phyloP scores from a whole-genome alignment of 768 basidiomycete species.

The Tylopilus sp. region DNA sequence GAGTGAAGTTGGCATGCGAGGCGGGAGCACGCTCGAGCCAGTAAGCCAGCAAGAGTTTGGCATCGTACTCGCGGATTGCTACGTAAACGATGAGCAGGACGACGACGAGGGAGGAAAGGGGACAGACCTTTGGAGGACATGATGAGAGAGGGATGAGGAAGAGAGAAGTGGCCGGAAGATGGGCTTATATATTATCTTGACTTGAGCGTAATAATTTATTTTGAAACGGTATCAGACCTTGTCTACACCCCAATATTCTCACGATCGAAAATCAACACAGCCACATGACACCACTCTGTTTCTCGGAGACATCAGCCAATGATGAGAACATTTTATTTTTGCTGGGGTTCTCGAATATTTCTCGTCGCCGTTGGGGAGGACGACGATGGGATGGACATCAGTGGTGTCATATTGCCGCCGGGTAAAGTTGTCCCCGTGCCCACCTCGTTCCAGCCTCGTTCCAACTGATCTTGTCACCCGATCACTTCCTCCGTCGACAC shows the following conservation, averaged over 20 bases:
- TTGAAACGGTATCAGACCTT: conserved; percentile 20
- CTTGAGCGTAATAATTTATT: conserved; percentile 13
- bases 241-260: conserved; percentile 28
- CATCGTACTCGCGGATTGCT: conserved; percentile 98
- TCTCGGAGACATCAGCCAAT: not conserved
- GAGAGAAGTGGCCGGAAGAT: not conserved
- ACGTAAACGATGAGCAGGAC: conserved; percentile 4
- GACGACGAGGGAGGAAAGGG: not conserved
- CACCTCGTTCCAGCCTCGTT: conserved; percentile 11
- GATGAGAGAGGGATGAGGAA: conserved; percentile 16
- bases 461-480: not conserved
- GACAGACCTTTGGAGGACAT: conserved; percentile 34
- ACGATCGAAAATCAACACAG: conserved; percentile 27
- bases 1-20: conserved; percentile 59
- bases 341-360: not conserved
- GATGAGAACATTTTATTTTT: not conserved
- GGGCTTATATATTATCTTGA: conserved; percentile 16
- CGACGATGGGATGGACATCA: not conserved
- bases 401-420: not conserved
- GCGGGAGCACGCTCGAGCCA: conserved; percentile 91
- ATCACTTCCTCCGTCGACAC: conserved; percentile 2
- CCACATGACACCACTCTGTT: conserved; percentile 18
- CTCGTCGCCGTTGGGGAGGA: not conserved
- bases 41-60: conserved; percentile 95
- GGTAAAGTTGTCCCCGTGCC: not conserved